Base-by-base conservation (phyloP, 139 green algal genomes). In the Volvox africanus region DNA sequence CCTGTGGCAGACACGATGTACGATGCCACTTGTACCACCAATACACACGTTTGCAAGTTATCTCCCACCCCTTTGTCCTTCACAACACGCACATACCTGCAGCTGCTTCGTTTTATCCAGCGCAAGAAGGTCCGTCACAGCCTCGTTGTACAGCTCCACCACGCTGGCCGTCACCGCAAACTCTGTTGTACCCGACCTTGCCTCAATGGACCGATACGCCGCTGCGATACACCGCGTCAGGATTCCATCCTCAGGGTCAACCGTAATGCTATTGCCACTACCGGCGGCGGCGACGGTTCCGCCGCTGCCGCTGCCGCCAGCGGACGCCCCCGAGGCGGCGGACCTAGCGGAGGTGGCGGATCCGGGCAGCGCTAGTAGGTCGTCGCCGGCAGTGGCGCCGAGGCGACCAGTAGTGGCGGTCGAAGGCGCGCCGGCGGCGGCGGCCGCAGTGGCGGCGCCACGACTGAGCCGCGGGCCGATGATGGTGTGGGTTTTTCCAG, bases 401-500 rank as follows among this genome's bases (percentile, higher is more conserved):
- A 82, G 76, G 28, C 76, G 76, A 19, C 71, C 71, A 2, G 35
- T 32, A 22, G 20, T 36, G 20, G 12, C 6, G 50, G 9, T 2
- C 26, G 81, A 50, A 21, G 61, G 61, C 18, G 83, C 35, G 83
- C n/a, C 65, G 26, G 28, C n/a, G 71, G n/a, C 44, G 77, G 55
- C 65, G 62, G 28, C 65, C 13, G 28, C n/a, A 44, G n/a, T 30
- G 77, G 55, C 65, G 62, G 28, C 14, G 2, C 77, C 68, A 18
- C 88, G 80, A 67, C 92, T 93, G 30, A 96, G 89, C 21, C 94
- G 93, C 17, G 94, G 92, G 11, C 96, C 96, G 68, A 97, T 93
- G 92, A 98, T 97, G 32, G 95, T 97, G 93, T 97, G 97, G 16
- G 97, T 98, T 89, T 98, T 98, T 32, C 97, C 97, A 28, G 80